Evolutionary conservation across 2,329 filamentous ascomycete genomes (phyloP), one percentile per base, ranked within the genome.

Genomic region (Arthroderma uncinatum): DNA sequence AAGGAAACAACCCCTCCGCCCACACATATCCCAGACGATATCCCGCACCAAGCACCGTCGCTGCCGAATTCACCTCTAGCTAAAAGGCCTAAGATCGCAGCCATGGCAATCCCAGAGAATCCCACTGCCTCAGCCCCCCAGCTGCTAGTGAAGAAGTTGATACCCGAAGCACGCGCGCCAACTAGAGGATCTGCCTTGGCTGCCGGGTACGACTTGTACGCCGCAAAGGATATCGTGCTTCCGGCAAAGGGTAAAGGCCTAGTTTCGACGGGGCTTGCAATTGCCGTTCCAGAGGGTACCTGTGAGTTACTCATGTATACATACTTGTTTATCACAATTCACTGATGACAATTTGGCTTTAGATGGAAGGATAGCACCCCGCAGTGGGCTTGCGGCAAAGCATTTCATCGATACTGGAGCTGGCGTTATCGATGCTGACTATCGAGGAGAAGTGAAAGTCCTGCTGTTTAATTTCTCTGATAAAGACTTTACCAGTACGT

Each of bases 401-500:
- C 84, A 97, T 76, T 93, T 91, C 74, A 97, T 98, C 70, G 90
- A 96, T 72, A 93, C 88, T 0, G 90, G 94, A 61, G 93, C 93
- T 0, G 93, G 93, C 56, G 93, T 98, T 62, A 97, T 98, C 66
- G 93, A 98, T 72, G 91, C 92, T 34, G 93, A 98, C 74, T 98
- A 98, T 77, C 82, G 93, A 36, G 93, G 93, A 19, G 87, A 87
- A 64, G 86, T 98, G 66, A 95, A 94, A 78, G 87, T 98, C 25
- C 79, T 98, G 63, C 82, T 98, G 55, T 97, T 97, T 73, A 98
- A 98, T 76, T 85, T 95, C 72, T 81, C 80, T 54, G 90, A 95
- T 54, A 74, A 75, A 40, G 90, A 95, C 70, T 97, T 94, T 68
- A 78, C 75, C 47, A 61, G 69, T 71, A 64, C 30, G 62, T 47